Evolutionary conservation across 192 early-diverging fungal genomes (phyloP), one percentile per base, ranked within the genome.

Genomic region (Thoreauomyces humboldtii): DNA sequence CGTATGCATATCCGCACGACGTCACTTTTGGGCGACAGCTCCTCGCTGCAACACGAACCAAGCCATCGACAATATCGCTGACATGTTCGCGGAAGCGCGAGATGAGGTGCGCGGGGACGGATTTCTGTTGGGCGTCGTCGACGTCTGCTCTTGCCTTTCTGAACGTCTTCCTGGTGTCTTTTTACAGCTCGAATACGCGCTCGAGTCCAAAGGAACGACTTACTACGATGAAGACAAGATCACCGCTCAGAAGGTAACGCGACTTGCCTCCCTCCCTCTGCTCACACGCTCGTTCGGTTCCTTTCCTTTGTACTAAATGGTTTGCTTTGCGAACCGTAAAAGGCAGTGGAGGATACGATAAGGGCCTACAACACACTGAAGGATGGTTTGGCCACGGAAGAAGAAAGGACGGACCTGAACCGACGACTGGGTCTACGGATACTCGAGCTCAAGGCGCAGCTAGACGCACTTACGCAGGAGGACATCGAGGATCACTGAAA

Each of bases 171-270:
- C 7, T 50, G 7, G 22, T 50, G 9, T 41, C 11, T 41, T 41
- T 41, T 41, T 34, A n/a, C 21, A 62, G 61, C 61, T 62, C 7
- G 61, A 62, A 32, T 62, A 62, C 32, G 61, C 46, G 24, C 11
- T 11, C 9, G 61, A 62, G 25, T n/a, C 45, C 42, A 62, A 62
- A 50, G 61, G 61, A 50, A 62, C 61, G 11, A 62, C 61, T 33
- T 62, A 62, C 6, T 62, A 62, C 61, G 34, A 62, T 50, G 61
- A 62, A 29, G 61, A 62, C 33, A 46, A 50, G 19, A 14, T 31
- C 9, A 29, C 45, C 14, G 61, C 61, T 12, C 61, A 62, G 34
- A 19, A 57, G 55, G 55, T 57, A 34, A n/a, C n/a, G n/a, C n/a
- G n/a, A n/a, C n/a, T n/a, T n/a, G n/a, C n/a, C n/a, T n/a, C n/a